Evolutionary conservation across 2,329 filamentous ascomycete species (phyloP).

Genomic region (Aspergillus puulaauensis): DNA sequence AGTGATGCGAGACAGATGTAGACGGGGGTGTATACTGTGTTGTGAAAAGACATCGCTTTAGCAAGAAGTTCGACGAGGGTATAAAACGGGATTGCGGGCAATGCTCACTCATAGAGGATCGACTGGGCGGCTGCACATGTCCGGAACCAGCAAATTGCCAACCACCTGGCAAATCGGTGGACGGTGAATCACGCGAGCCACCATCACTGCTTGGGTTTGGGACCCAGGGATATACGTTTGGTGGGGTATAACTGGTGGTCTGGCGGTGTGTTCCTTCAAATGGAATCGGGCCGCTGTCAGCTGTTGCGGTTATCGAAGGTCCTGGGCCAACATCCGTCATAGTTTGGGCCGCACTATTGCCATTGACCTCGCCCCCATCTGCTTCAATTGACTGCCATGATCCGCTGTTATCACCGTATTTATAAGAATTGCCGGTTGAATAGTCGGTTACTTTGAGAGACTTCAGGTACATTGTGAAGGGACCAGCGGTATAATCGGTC

Average conservation of each 20-base stretch:
- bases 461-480: slow-evolving; percentile 82
- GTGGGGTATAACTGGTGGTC: slow-evolving; percentile 51
- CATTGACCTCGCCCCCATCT: slow-evolving; percentile 74
- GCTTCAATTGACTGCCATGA: slow-evolving; percentile 79
- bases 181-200: slow-evolving; percentile 45
- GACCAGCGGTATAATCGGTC: slow-evolving; percentile 79
- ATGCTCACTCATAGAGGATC: slow-evolving; percentile 65
- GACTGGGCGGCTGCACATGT: slow-evolving; percentile 73
- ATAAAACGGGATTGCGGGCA: slow-evolving; percentile 23
- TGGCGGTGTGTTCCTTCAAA: slow-evolving; percentile 54
- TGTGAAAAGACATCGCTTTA: slow-evolving; percentile 24
- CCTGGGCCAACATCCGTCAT: slow-evolving; percentile 48
- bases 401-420: slow-evolving; percentile 75
- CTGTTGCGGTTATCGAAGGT: slow-evolving; percentile 63
- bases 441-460: slow-evolving; percentile 81
- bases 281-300: slow-evolving; percentile 65
- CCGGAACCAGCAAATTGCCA: slow-evolving; percentile 78
- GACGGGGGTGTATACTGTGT: slow-evolving; percentile 48
- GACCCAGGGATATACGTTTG: slow-evolving; percentile 69
- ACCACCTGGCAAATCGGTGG: slow-evolving; percentile 65
- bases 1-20: slow-evolving; percentile 52
- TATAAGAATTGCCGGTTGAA: slow-evolving; percentile 83
- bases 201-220: slow-evolving; percentile 46
- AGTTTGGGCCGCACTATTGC: slow-evolving; percentile 49
- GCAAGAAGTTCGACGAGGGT: slow-evolving; percentile 14